These are phyloP conservation scores for Eucalyptus lansdowneana DNA, from an alignment of 345 rosid genomes.

Conservation along the genomic window DNA sequence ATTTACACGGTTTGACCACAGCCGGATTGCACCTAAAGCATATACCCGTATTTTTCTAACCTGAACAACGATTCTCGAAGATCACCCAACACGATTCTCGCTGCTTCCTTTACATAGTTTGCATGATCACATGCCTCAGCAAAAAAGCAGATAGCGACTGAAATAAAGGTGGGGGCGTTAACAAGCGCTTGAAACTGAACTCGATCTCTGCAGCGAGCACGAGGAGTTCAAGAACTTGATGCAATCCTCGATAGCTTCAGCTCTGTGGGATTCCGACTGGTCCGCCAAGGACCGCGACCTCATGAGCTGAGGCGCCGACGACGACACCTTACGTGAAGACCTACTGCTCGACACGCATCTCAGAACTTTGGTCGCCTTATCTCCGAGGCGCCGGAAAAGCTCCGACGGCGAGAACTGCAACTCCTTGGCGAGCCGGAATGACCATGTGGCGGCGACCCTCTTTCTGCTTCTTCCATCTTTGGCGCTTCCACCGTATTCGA, in stretches of 20 bases:
- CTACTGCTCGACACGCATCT: conserved; percentile 30
- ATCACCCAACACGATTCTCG: background rate
- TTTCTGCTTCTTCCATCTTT: conserved; percentile 13
- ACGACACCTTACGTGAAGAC: conserved; percentile 32
- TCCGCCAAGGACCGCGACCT: conserved; percentile 72
- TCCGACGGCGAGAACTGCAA: conserved; percentile 29
- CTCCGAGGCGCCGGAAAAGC: conserved; percentile 38
- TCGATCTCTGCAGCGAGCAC: conserved; percentile 60
- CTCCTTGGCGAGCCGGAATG: conserved; percentile 21
- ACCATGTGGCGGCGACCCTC: conserved; percentile 28
- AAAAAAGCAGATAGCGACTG: background rate
- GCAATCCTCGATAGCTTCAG: conserved; percentile 87
- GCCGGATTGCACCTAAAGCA: background rate
- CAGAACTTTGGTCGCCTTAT: conserved; percentile 40
- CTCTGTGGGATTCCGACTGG: conserved; percentile 65
- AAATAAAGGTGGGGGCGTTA: background rate
- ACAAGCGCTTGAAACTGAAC: conserved; percentile 46
- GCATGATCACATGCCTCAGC: background rate
- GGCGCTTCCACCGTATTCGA: conserved; percentile 22
- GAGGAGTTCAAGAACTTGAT: conserved; percentile 84
- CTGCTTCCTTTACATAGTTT: background rate
- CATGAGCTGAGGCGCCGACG: conserved; percentile 27
- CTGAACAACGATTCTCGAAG: background rate
- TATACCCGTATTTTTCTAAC: background rate
- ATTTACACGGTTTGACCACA: background rate